Evolutionary conservation across 2,329 filamentous ascomycete species (phyloP).

Genomic region (Trichoderma sp.): DNA sequence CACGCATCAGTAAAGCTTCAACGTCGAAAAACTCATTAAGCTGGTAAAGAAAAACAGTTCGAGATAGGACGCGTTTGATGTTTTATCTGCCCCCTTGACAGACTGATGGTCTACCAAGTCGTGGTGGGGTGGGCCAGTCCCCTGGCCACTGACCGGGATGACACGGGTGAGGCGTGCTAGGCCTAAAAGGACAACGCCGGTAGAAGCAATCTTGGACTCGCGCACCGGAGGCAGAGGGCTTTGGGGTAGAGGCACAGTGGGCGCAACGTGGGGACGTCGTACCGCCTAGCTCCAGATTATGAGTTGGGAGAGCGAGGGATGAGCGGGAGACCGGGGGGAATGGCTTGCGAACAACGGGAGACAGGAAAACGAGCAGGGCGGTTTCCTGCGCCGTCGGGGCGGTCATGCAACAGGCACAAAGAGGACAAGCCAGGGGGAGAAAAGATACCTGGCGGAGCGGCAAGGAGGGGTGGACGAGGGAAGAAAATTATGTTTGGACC

Average conservation of each 20-base stretch:
- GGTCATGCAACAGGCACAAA: conserved; percentile 26
- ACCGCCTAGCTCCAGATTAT: conserved; percentile 36
- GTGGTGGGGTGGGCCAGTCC: conserved; percentile 43
- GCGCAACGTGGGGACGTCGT: conserved; percentile 37
- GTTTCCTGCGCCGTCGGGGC: conserved; percentile 29
- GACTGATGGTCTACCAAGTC: conserved; percentile 52
- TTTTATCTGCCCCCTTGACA: conserved; percentile 54
- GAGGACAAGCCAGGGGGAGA: conserved; percentile 27
- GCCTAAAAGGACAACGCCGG: conserved; percentile 48
- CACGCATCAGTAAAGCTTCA: conserved; percentile 59
- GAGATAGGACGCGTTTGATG: conserved; percentile 53
- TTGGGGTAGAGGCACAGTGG: conserved; percentile 32
- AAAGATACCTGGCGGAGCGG: conserved; percentile 24
- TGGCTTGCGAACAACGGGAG: conserved; percentile 23
- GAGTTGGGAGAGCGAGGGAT: conserved; percentile 27
- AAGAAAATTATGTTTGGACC: conserved; percentile 40
- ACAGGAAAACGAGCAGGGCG: conserved; percentile 28
- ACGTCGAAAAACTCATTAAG: conserved; percentile 43
- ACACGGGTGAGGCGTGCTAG: conserved; percentile 54
- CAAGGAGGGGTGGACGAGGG: conserved; percentile 38
- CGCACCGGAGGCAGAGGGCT: conserved; percentile 36
- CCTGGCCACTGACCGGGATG: conserved; percentile 54
- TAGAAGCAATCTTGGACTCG: conserved; percentile 44
- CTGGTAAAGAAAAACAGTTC: conserved; percentile 43
- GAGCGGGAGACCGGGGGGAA: conserved; percentile 28